Evolutionary conservation across 164 flowering plant species (phyloP), one percentile per base, ranked within the genome.

Genomic region (Amborella trichopoda): DNA sequence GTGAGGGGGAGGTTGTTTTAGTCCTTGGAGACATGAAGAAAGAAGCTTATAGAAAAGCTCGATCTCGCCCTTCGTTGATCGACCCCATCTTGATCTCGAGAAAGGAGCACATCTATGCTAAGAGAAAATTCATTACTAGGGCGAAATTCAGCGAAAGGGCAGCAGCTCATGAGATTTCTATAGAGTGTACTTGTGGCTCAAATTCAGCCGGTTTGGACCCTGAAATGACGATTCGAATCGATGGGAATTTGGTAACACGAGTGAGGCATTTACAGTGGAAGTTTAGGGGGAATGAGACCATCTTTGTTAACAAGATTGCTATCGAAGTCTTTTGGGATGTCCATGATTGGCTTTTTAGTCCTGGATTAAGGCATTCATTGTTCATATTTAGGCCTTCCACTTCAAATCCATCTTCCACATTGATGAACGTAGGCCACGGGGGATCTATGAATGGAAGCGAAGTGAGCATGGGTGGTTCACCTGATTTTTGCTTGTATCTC

Each of bases 261-360:
- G 84, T 81, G 9, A 81, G 71, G 67, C 75, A 78, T 40, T 72
- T 81, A 2, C 89, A 81, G 19, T 81, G 89, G 84, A 81, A 81
- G 45, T 81, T 81, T 28, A 68, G 89, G 61, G 89, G 89, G 39
- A 77, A 81, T 39, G 78, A 77, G 51, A 68, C 65, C 23, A 62
- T 81, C 32, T 53, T 59, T 39, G 52, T 78, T 6, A 65, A 66
- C 45, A 78, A 71, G 55, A 16, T 50, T 16, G 67, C 75, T 60
- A 65, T 81, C 8, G 84, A 81, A 49, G 77, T 81, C 1, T 81
- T 59, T 48, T 81, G 90, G 90, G 84, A 81, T 63, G 80, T 78
- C 37, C 90, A 81, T 69, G 90, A 76, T 26, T 81, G 90, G 84
- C 71, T 81, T 1, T 81, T 81, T 40, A 70, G 69, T 41, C 80